phyloP scores from a whole-genome alignment of 805 yeast species.

The Jamesozyma spencerorum region DNA sequence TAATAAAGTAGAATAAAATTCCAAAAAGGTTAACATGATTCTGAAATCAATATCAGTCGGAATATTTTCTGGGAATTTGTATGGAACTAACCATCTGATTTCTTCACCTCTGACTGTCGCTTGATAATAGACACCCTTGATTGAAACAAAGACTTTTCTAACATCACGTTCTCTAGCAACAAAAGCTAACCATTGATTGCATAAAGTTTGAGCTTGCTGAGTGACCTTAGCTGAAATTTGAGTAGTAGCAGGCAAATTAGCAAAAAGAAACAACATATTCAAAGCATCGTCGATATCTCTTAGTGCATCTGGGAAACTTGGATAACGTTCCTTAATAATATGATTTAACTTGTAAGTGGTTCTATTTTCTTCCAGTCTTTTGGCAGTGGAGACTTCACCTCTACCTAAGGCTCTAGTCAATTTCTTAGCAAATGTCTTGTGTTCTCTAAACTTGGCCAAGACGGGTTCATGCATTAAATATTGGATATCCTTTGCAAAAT shows the following conservation, averaged over 20 bases:
- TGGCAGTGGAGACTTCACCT: constrained; percentile 85
- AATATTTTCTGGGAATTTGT: constrained; percentile 90
- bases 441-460: constrained; percentile 83
- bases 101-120: constrained; percentile 87
- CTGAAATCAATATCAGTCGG: constrained; percentile 92
- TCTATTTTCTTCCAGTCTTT: constrained; percentile 68
- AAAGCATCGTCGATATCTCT: constrained; percentile 93
- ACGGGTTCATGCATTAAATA: constrained; percentile 93
- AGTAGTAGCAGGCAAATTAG: constrained; percentile 91
- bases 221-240: constrained; percentile 71
- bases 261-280: constrained; percentile 87
- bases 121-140: constrained; percentile 94
- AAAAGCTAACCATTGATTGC: constrained; percentile 93
- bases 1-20: constrained; percentile 84
- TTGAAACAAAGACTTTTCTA: constrained; percentile 86
- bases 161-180: constrained; percentile 76
- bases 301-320: constrained; percentile 83
- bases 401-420: constrained; percentile 82
- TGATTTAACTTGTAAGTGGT: constrained; percentile 72
- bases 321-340: constrained; percentile 90
- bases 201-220: constrained; percentile 75
- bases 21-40: constrained; percentile 93
- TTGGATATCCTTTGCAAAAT: constrained; percentile 88
- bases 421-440: constrained; percentile 87
- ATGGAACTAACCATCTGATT: constrained; percentile 92